A percentile compares a stretch with the other conserved stretches of the same genome.
Conservation (phyloP, 345 rosid genomes). For the Eucalyptus regnans region DNA sequence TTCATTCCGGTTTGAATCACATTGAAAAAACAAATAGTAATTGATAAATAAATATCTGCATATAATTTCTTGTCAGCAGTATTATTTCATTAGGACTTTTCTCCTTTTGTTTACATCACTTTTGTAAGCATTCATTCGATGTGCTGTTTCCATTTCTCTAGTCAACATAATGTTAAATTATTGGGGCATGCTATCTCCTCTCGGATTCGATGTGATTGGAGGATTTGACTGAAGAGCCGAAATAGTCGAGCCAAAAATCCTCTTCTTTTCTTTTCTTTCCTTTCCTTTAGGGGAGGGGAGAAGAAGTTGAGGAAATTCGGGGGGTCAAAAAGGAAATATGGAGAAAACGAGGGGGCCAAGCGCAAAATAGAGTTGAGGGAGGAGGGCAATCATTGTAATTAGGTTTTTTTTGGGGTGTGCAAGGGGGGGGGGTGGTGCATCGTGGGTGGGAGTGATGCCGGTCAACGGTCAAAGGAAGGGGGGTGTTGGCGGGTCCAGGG, state of each 20-base stretch:
- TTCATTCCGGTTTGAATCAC: background rate
- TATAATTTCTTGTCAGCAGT: background rate
- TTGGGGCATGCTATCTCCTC: background rate
- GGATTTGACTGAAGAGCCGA: background rate
- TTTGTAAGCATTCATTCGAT: background rate
- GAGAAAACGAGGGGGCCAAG: background rate
- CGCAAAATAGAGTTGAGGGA: background rate
- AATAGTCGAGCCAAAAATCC: background rate
- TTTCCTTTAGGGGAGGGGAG: background rate
- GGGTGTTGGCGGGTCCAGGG: conserved; percentile 52
- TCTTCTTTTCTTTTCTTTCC: background rate
- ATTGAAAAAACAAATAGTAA: background rate
- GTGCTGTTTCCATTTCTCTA: background rate
- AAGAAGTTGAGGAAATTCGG: background rate
- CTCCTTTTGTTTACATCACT: background rate
- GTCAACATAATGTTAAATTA: background rate
- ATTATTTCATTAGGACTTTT: background rate
- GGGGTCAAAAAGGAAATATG: background rate
- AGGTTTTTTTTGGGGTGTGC: background rate
- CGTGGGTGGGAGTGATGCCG: background rate
- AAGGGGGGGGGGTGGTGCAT: background rate
- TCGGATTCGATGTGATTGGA: background rate
- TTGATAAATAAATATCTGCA: background rate
- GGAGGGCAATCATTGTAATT: background rate
- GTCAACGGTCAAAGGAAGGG: conserved; percentile 53